Conservation (phyloP, 2,329 filamentous ascomycete species). For the Leptographium procerum region DNA sequence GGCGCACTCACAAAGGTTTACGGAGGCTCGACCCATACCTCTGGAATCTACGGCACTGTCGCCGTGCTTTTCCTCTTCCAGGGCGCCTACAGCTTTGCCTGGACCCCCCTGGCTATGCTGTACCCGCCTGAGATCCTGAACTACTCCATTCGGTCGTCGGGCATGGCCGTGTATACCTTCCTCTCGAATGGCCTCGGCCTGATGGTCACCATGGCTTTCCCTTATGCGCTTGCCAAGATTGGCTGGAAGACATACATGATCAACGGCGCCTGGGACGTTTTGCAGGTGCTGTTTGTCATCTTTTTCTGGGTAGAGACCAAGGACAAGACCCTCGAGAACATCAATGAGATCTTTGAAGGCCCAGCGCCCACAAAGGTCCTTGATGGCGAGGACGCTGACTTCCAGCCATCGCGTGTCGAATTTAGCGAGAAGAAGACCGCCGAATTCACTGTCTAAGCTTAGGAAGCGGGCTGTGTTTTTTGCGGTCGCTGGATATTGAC, state of each 20-base stretch:
- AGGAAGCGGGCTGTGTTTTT: not conserved
- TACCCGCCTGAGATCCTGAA: slow-evolving; percentile 30
- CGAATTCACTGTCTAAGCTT: not conserved
- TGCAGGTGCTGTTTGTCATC: slow-evolving; percentile 29
- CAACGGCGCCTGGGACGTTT: slow-evolving; percentile 30
- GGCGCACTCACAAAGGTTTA: slow-evolving; percentile 4
- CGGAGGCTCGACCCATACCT: slow-evolving; percentile 1
- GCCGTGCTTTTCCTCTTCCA: slow-evolving; percentile 45
- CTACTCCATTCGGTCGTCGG: slow-evolving; percentile 27
- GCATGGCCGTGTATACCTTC: slow-evolving; percentile 30
- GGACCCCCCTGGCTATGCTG: slow-evolving; percentile 35
- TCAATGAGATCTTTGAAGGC: slow-evolving; percentile 5
- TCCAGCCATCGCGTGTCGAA: not conserved
- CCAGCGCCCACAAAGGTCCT: not conserved
- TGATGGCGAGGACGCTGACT: not conserved
- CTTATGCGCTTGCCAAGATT: slow-evolving; percentile 33
- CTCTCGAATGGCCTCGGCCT: slow-evolving; percentile 30
- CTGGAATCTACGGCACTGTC: slow-evolving; percentile 16
- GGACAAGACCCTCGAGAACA: slow-evolving; percentile 8
- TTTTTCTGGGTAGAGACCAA: slow-evolving; percentile 37
- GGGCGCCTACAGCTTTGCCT: slow-evolving; percentile 38
- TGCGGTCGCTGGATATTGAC: too few species aligned
- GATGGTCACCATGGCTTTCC: slow-evolving; percentile 31
- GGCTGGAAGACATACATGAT: slow-evolving; percentile 40
- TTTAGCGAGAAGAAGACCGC: not conserved